Percentiles rank a stretch among this genome's conserved stretches.
Conservation (phyloP, 2,329 filamentous ascomycete species). For the Aspergillus fumigatus region DNA sequence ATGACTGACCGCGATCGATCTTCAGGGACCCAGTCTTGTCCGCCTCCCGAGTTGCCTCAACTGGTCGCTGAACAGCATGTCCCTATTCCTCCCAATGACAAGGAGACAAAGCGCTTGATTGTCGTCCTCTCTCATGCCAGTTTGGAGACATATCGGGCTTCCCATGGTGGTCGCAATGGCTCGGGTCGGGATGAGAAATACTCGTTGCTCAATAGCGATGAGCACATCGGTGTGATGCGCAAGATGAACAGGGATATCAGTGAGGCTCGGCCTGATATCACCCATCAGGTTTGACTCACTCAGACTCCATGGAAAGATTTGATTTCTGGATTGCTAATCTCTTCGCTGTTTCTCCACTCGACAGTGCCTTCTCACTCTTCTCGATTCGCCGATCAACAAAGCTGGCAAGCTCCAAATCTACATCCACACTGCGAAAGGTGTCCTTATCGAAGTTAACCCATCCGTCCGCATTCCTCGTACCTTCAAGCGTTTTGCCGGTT, state of each 20-base stretch:
- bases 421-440: slow-evolving; percentile 95
- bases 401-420: slow-evolving; percentile 96
- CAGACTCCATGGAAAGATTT: slow-evolving; percentile 2
- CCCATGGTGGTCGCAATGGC: slow-evolving; percentile 63
- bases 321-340: slow-evolving; percentile 1
- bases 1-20: slow-evolving; percentile 24
- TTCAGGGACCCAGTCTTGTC: slow-evolving; percentile 87
- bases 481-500: slow-evolving; percentile 96
- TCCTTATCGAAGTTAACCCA: slow-evolving; percentile 96
- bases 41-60: slow-evolving; percentile 83
- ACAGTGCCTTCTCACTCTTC: slow-evolving; percentile 91
- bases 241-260: slow-evolving; percentile 99
- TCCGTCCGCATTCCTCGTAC: slow-evolving; percentile 95
- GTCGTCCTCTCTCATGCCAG: slow-evolving; percentile 96
- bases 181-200: slow-evolving; percentile 84
- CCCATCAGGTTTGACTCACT: slow-evolving; percentile 74
- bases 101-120: slow-evolving; percentile 85
- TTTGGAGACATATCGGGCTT: slow-evolving; percentile 93
- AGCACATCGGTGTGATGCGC: slow-evolving; percentile 98
- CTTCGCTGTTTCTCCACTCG: background rate
- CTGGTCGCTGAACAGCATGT: slow-evolving; percentile 89
- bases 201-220: slow-evolving; percentile 94
- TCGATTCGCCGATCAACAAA: slow-evolving; percentile 98
- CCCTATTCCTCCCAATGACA: slow-evolving; percentile 79
- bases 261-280: slow-evolving; percentile 95